Percentiles rank a stretch among this genome's conserved stretches.
Conservation (phyloP, 2,329 filamentous ascomycete species). For the Scedosporium boydii region DNA sequence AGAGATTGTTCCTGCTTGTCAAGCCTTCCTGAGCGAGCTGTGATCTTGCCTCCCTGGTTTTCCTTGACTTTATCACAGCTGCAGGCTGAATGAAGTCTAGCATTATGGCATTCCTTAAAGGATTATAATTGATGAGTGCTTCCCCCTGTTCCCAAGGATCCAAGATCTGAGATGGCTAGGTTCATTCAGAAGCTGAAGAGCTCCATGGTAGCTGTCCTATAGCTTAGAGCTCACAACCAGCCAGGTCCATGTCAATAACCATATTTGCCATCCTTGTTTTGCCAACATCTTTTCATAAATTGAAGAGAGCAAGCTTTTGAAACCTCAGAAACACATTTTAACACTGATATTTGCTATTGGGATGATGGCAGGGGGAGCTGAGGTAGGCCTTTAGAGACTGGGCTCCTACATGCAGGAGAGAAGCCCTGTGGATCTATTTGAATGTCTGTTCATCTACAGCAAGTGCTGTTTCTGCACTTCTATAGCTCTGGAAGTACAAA, state of each 20-base stretch:
- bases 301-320: too few species aligned
- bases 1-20: background rate
- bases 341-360: too few species aligned
- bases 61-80: background rate
- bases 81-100: background rate
- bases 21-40: background rate
- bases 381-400: background rate
- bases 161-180: too few species aligned
- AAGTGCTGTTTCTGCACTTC: background rate
- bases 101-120: background rate
- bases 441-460: background rate
- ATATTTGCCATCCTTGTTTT: too few species aligned
- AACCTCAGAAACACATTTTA: too few species aligned
- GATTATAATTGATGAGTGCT: background rate
- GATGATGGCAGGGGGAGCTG: too few species aligned
- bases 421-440: background rate
- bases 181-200: too few species aligned
- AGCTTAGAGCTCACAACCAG: too few species aligned
- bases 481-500: conserved; percentile 2
- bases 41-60: background rate
- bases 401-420: background rate
- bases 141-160: too few species aligned
- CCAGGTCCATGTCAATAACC: too few species aligned
- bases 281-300: too few species aligned
- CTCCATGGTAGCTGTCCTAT: too few species aligned